phyloP scores from a whole-genome alignment of 345 rosid species.

The Citrus sinensis region DVS_A1.0 CM039169.1:633501-634000 shows the following conservation, averaged over 20 bases:
- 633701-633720: no score
- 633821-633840: not conserved
- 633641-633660: not conserved
- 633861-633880: not conserved
- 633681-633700: not conserved
- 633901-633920: conserved; percentile 6
- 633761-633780: not conserved
- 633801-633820: not conserved
- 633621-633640: no score
- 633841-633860: conserved; percentile 6
- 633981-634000: conserved; percentile 18
- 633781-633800: not conserved
- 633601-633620: no score
- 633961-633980: conserved; percentile 13
- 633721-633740: not conserved
- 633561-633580: no score
- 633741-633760: not conserved
- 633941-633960: conserved; percentile 21
- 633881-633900: conserved; percentile 10
- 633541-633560: no score
- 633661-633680: not conserved
- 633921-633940: not conserved
- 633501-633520: no score
- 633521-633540: no score
- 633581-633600: no score